Base-by-base conservation (phyloP, 805 yeast species). In the Hanseniaspora mollemarum region DNA sequence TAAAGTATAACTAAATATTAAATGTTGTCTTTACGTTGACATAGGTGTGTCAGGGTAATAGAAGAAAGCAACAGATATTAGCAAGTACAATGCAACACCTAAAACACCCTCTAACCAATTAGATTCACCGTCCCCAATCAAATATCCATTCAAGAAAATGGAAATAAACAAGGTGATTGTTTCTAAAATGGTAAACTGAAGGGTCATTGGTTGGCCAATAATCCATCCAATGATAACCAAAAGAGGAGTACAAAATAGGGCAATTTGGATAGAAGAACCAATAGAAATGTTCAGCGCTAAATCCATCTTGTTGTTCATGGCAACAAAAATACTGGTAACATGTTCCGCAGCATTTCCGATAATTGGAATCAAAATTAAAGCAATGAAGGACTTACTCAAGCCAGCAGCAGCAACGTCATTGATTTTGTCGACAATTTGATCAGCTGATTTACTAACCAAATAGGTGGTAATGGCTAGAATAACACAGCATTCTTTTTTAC, bases 321-420 rank as follows among this genome's bases (percentile, higher is more conserved):
- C 97, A 44, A 92, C 97, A 55, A 87, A 76, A 33, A 92, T 83
- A 2, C 97, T 95, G 18, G 98, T 92, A 48, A 87, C 97, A 66
- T 92, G 98, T 67, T 92, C 98, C 12, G 97, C 97, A 2, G 98
- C 98, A 61, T 92, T 92, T 52, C 97, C 98, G 25, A 92, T 97
- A 55, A 92, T 90, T 37, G 98, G 98, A 55, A 92, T 82, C 42
- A 92, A 78, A 58, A 92, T 82, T 57, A 92, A 72, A 64, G 97
- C 97, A 60, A 92, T 87, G 60, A 92, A 92, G 0, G 97, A 87
- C 74, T 90, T 88, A 40, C 95, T 84, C 50, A 92, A 72, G 3
- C 95, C 95, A 2, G 94, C 78, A 28, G 78, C 69, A 53, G 71
- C 84, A 33, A 92, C 97, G 52, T 77, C 83, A 67, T 92, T 97